Conservation (phyloP, 2,329 filamentous ascomycete genomes). For the Xenoacremonium recifei region DNA sequence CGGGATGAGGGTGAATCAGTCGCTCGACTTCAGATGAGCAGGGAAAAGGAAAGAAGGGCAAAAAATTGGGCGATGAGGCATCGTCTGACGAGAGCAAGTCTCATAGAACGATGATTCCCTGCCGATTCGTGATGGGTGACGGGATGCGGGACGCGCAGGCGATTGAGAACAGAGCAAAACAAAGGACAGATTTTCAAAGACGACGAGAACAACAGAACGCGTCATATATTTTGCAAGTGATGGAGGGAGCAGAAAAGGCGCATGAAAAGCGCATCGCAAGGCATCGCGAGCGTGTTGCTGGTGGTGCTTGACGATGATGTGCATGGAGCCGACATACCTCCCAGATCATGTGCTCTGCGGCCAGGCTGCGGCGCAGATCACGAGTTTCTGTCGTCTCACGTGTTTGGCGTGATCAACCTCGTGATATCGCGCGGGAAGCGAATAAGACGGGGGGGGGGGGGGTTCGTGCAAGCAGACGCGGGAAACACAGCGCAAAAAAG, state of each 20-base stretch:
- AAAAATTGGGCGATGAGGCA: not conserved
- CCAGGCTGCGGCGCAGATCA: conserved; percentile 37
- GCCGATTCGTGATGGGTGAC: conserved; percentile 1
- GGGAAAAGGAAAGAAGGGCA: conserved; percentile 1
- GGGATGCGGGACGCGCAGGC: conserved; percentile 5
- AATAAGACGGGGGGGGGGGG: not conserved
- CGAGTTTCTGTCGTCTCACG: conserved; percentile 43
- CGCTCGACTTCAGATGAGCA: conserved; percentile 14
- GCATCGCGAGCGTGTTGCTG: conserved; percentile 18
- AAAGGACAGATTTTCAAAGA: too few relatives aligned
- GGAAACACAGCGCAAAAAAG: too few relatives aligned
- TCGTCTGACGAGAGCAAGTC: conserved; percentile 1
- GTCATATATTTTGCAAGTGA: too few relatives aligned
- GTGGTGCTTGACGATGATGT: conserved; percentile 1
- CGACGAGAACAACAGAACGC: too few relatives aligned
- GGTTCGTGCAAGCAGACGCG: too few relatives aligned
- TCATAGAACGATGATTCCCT: too few relatives aligned
- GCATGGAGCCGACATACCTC: conserved; percentile 39
- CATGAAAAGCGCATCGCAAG: too few relatives aligned
- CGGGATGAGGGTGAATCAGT: conserved; percentile 21
- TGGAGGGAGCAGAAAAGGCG: too few relatives aligned
- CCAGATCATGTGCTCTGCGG: conserved; percentile 43
- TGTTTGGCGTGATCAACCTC: conserved; percentile 47
- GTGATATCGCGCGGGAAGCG: conserved; percentile 43
- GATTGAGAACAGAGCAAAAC: not conserved